Base-by-base conservation (phyloP, 257 asterid species). In the Pogostemon cablin region DNA sequence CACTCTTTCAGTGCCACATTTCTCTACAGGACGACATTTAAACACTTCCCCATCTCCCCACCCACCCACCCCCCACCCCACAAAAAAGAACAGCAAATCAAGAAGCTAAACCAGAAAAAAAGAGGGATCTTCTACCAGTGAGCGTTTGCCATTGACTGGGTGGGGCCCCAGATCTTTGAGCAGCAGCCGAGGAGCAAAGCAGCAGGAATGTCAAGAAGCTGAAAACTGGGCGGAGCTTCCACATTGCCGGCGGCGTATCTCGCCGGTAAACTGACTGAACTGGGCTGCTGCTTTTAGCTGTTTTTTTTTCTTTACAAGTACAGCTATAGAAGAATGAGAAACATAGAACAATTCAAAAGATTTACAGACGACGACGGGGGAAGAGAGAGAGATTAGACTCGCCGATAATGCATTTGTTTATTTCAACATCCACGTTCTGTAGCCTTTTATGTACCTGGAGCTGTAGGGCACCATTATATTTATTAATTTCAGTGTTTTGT, bases 111-210 rank as follows among this genome's bases (percentile, higher is more conserved):
- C 52, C 39, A 42, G 20, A 64, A 38, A 20, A 37, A 2, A 37
- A 2, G 7, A 3, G 63, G 58, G 40, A 67, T 63, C 41, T 67
- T 20, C 7, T 70, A 89, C 96, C 96, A 34, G 15, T 25, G 25
- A 91, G 91, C 37, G 97, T 91, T 43, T 80, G 82, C 97, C 96
- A 91, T 82, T 59, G 77, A 7, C 77, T 71, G 37, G 68, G 72
- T 2, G 61, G 62, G 42, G 55, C 57, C 39, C 67, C 34, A 83
- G 97, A 91, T 84, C 87, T 49, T 75, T 82, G 95, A 72, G 87
- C 96, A 66, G 89, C 74, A 53, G 59, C 80, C 35, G 77, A 74
- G 3, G 79, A 80, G 76, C 81, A 82, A 69, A 84, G 79, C 75
- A 86, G 82, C 40, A 85, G 52, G 72, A 61, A 32, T 7, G 64